These are phyloP conservation scores for Thraustochytrium sp. DNA, from an alignment of 352 stramenopile genomes.

Conservation along the genomic window DNA sequence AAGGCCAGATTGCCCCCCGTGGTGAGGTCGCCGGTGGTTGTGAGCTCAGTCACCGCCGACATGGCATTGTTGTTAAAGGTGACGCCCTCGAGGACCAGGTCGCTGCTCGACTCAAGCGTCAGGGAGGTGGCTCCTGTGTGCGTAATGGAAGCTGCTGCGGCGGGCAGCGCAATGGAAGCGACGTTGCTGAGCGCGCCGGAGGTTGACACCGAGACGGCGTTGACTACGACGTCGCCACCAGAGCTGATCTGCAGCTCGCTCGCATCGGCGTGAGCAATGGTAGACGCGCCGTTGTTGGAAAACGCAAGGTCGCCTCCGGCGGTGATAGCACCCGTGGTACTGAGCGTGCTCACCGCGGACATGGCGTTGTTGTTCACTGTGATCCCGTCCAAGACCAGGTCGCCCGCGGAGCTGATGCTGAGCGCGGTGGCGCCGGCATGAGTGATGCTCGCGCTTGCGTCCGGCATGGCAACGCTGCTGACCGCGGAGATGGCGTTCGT, in stretches of 20 bases:
- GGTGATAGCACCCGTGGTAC: background rate
- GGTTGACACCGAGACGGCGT: background rate
- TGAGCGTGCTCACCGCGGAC: too few relatives aligned
- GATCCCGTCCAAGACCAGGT: too few relatives aligned
- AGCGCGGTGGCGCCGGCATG: too few relatives aligned
- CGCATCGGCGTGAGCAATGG: background rate
- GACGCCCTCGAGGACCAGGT: background rate
- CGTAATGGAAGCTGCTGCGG: background rate
- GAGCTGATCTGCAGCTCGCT: background rate
- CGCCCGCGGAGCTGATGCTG: too few relatives aligned
- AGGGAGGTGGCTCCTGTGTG: background rate
- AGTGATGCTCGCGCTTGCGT: background rate
- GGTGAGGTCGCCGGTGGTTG: too few relatives aligned
- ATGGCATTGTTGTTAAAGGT: background rate
- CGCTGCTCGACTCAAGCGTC: background rate
- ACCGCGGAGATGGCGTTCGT: background rate
- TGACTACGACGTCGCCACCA: background rate
- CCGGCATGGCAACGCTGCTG: background rate
- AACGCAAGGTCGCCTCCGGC: background rate
- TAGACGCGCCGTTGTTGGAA: background rate
- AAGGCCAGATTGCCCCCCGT: too few relatives aligned
- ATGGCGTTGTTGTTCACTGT: too few relatives aligned
- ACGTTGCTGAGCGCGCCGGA: too few relatives aligned
- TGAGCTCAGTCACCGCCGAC: too few relatives aligned
- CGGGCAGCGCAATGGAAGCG: too few relatives aligned